Conservation (phyloP, 73 alveolate genomes). For the Tetrahymena thermophila region DNA sequence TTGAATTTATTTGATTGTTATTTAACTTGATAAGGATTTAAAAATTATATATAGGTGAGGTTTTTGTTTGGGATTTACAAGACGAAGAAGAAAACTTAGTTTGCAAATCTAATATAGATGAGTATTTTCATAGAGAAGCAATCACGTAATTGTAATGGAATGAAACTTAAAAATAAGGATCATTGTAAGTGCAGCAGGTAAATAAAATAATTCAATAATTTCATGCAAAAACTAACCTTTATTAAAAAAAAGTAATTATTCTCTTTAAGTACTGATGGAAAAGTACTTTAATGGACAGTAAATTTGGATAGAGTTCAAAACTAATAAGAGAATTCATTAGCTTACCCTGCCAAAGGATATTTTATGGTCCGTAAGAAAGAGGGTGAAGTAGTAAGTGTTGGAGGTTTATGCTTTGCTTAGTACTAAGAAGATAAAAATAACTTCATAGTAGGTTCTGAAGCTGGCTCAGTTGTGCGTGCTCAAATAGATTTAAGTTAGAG, state of each 20-base stretch:
- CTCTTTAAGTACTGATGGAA: slow-evolving; percentile 61
- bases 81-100: slow-evolving; percentile 45
- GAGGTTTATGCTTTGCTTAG: slow-evolving; percentile 55
- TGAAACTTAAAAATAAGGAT: neutral
- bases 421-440: slow-evolving; percentile 49
- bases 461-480: slow-evolving; percentile 62
- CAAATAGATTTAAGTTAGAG: slow-evolving; percentile 26
- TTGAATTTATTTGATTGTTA: neutral
- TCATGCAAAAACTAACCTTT: neutral
- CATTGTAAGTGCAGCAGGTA: neutral
- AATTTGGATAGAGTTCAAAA: neutral
- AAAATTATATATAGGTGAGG: slow-evolving; percentile 10
- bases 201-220: neutral
- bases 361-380: slow-evolving; percentile 47
- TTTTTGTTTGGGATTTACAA: slow-evolving; percentile 52
- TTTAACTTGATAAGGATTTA: neutral
- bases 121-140: slow-evolving; percentile 74
- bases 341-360: slow-evolving; percentile 63
- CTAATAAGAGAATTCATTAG: slow-evolving; percentile 15
- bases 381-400: slow-evolving; percentile 59
- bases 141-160: slow-evolving; percentile 63
- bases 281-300: slow-evolving; percentile 59
- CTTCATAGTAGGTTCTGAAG: slow-evolving; percentile 72
- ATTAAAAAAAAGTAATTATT: slow-evolving; percentile 24
- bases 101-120: slow-evolving; percentile 57